Base-by-base conservation (phyloP, 176 grass and related monocot species). In the Leersia perrieri region DNA sequence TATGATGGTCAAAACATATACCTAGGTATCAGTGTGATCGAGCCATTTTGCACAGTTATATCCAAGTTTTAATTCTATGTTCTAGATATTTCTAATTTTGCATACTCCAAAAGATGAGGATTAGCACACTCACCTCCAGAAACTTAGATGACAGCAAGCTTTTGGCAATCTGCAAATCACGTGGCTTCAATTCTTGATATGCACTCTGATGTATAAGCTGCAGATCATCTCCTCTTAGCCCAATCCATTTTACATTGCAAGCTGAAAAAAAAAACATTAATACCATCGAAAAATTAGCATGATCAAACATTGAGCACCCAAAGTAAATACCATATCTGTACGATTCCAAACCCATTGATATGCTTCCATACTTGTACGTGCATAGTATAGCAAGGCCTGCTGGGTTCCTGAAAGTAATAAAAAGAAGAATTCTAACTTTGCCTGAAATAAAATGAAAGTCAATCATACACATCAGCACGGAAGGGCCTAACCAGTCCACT, bases 241-340 rank as follows among this genome's bases (percentile, higher is more conserved):
- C 95, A 61, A 95, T 81, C 95, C 95, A 98, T 93, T 93, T 98
- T 66, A 98, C 88, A 42, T 98, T 93, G 78, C 95, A 98, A 86
- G 95, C 92, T 98, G 88, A 68, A 93, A 47, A 91, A 13, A 62
- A 51, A 12, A 79, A 55, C 25, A 33, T 63, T 53, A 55, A 57
- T 33, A 66, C 41, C 4, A 0, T 60, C 22, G 15, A 8, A 39
- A 18, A 72, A 36, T 27, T 32, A 18, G n/a, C 27, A 29, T 33
- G 6, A 71, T 35, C 15, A 77, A 29, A 33, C 20, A 47, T 63
- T 58, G 58, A 87, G 27, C 47, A 34, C 38, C 39, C 38, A 25
- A 72, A 75, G 29, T 33, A 80, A 76, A 79, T 84, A 98, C 88
- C 92, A 60, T 95, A 98, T 98, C 92, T 89, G 62, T 98, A 98